These are phyloP conservation scores for Gigaspora rosea DNA, from an alignment of 192 early-diverging fungal species.

Conservation along the genomic window DNA sequence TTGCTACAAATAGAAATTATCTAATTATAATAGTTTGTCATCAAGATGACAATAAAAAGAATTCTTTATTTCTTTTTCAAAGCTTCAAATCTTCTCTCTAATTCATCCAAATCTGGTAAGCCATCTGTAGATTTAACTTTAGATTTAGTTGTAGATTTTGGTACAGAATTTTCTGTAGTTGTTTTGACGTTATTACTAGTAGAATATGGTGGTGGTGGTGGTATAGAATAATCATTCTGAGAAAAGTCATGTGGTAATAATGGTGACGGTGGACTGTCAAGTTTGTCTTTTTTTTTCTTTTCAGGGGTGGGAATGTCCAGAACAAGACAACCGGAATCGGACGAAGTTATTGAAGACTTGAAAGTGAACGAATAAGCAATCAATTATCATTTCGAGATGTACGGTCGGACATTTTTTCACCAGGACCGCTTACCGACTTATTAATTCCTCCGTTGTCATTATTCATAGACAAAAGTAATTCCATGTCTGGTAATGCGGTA, in stretches of 20 bases:
- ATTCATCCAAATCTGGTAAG: slow-evolving; percentile 70
- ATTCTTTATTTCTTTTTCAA: slow-evolving; percentile 54
- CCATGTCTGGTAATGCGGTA: slow-evolving; percentile 10
- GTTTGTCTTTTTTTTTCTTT: not conserved
- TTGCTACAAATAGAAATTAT: not conserved
- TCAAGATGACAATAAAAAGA: not conserved
- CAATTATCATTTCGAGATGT: too few species aligned
- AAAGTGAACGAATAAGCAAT: not conserved
- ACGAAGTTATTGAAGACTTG: not conserved
- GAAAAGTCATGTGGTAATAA: not conserved
- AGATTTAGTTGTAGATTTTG: slow-evolving; percentile 28
- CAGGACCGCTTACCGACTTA: slow-evolving; percentile 2
- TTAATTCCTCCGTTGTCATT: not conserved
- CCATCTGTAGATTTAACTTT: slow-evolving; percentile 32
- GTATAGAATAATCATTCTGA: not conserved
- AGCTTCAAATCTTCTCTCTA: slow-evolving; percentile 75
- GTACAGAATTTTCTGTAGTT: slow-evolving; percentile 13
- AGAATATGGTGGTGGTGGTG: slow-evolving; percentile 34
- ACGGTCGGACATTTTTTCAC: not conserved
- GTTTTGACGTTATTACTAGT: slow-evolving; percentile 32
- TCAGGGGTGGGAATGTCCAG: not conserved
- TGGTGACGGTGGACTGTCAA: slow-evolving; percentile 33
- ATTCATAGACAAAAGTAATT: slow-evolving; percentile 21
- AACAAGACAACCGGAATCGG: not conserved
- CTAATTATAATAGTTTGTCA: not conserved